Evolutionary conservation across 1,284 basidiomycete genomes (phyloP).

Genomic region (Neotropicomus parvogracilis): DNA sequence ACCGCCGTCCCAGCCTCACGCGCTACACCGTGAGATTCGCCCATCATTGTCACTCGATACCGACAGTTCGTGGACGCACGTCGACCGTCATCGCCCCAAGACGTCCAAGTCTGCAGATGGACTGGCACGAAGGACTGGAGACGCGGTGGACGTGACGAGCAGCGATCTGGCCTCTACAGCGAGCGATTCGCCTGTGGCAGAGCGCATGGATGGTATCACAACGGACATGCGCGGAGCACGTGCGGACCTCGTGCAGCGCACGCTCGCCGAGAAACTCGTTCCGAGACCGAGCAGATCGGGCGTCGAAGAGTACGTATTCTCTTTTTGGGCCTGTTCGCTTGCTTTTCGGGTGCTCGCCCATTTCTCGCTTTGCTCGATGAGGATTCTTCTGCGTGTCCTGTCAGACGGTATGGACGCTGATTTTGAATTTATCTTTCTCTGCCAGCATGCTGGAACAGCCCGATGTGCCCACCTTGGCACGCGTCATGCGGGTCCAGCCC

Average conservation of each 20-base stretch:
- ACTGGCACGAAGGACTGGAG: conserved; percentile 11
- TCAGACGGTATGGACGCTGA: conserved; percentile 17
- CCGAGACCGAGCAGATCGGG: conserved; percentile 58
- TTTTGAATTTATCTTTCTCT: conserved; percentile 10
- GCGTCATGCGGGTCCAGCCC: conserved; percentile 63
- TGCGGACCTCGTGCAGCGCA: conserved; percentile 33
- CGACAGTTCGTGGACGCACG: conserved; percentile 50
- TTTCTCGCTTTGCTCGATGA: neutral
- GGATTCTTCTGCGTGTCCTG: neutral
- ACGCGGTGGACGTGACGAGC: conserved; percentile 38
- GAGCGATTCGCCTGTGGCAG: conserved; percentile 49
- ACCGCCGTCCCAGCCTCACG: neutral
- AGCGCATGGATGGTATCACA: conserved; percentile 39
- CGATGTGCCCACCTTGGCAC: conserved; percentile 51
- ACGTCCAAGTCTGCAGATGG: conserved; percentile 13
- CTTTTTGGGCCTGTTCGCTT: neutral
- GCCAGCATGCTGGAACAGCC: conserved; percentile 60
- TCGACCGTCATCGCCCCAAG: conserved; percentile 34
- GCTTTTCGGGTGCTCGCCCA: neutral
- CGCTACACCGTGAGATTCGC: conserved; percentile 7
- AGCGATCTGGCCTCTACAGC: conserved; percentile 56
- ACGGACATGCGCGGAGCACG: conserved; percentile 23
- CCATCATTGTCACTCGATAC: conserved; percentile 32
- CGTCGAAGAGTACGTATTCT: conserved; percentile 51
- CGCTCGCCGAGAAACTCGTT: conserved; percentile 56